Evolutionary conservation across 2,329 filamentous ascomycete species (phyloP), one percentile per base, ranked within the genome.

Genomic region (Pseudogymnoascus sp.): DNA sequence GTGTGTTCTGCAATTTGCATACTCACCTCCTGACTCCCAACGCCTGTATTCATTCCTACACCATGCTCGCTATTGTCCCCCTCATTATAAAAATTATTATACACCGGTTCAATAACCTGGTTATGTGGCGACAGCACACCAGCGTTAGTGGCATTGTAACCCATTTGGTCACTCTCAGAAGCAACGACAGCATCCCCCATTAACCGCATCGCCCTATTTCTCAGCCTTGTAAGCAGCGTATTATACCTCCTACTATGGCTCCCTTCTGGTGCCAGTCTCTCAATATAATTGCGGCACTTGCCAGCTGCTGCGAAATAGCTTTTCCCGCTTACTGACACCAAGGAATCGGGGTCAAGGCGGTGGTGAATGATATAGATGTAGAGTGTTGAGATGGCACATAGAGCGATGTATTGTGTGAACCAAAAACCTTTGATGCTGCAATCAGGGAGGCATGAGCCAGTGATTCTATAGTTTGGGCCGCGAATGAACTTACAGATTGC

Each of bases 351-450:
- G 8, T 60, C n/a, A n/a, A 43, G 20, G n/a, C 39, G 33, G 8
- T 68, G 74, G 65, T 81, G 79, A 14, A 84, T 82, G 47, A 79
- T 73, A 73, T 79, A 81, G 2, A 84, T 77, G 61, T 83, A 83
- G 0, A 81, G 70, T 3, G 83, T 78, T 0, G 79, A 78, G 0
- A 84, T 72, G 0, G 81, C 79, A 64, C 79, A 82, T 61, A 83
- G 82, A 0, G 78, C 76, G 3, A 81, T 78, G 63, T 81, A 82
- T 37, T 80, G 77, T 22, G 78, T 82, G 68, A 78, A 81, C 77
- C 80, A 82, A 38, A 81, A 77, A 0, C 77, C 76, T 59, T 79
- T 74, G 58, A 78, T 61, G 16, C 60, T 64, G 60, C 60, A 47
- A 62, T n/a, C 25, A n/a, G 20, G 20, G 39, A 12, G 14, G 2